These are phyloP conservation scores for Apiospora saccharicola DNA, from an alignment of 2,329 filamentous ascomycete genomes.

Conservation along the genomic window DNA sequence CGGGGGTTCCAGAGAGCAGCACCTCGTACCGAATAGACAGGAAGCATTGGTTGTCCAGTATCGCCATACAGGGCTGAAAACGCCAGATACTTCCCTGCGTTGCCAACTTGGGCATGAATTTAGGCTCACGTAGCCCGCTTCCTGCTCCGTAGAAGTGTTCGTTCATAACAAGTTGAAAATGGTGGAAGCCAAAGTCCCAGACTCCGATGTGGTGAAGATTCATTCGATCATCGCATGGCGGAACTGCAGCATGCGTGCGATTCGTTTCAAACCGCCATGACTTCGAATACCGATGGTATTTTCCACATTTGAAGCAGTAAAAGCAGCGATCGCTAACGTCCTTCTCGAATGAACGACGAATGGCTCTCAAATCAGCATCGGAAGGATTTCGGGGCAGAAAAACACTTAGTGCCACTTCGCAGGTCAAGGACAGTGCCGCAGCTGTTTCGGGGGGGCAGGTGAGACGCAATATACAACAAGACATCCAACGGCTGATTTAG, in stretches of 20 bases:
- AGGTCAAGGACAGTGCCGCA: not conserved
- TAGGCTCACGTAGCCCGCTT: not conserved
- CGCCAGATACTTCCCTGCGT: not conserved
- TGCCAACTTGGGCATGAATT: not conserved
- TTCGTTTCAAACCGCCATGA: not conserved
- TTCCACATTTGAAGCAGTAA: not conserved
- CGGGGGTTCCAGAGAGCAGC: not conserved
- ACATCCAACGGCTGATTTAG: not conserved
- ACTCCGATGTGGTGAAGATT: not conserved
- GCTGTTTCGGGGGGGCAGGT: not conserved
- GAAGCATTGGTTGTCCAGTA: not conserved
- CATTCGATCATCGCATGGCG: not conserved
- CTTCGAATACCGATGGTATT: not conserved
- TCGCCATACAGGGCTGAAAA: not conserved
- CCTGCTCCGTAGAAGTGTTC: not conserved
- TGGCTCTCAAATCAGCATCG: not conserved
- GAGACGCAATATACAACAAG: not conserved
- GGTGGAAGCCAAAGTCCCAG: not conserved
- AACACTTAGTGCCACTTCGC: not conserved
- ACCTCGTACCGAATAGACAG: not conserved
- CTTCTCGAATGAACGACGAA: not conserved
- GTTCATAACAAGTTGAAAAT: not conserved
- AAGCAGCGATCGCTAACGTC: not conserved
- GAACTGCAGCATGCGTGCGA: not conserved
- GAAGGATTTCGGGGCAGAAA: not conserved